A percentile compares a stretch with the other conserved stretches of the same genome.
Conservation (phyloP, 371 early-diverging fungal species). For the Polyrhizophydium stewartii region DNA sequence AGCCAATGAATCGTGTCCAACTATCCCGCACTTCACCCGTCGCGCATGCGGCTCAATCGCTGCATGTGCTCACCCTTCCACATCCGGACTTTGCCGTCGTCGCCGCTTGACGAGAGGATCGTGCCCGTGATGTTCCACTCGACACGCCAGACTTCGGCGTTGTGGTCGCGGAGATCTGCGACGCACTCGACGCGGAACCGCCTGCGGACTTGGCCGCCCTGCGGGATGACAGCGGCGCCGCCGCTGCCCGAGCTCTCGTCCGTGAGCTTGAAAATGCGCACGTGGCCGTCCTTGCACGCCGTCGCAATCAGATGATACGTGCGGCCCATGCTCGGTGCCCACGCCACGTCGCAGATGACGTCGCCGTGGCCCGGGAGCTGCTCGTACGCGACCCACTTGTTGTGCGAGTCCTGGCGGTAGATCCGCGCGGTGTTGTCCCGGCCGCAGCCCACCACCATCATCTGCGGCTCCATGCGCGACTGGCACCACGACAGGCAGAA, state of each 20-base stretch:
- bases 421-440: constrained; percentile 17
- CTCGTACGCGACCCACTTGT: constrained; percentile 65
- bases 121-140: constrained; percentile 95
- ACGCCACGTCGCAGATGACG: constrained; percentile 74
- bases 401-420: constrained; percentile 28
- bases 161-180: constrained; percentile 65
- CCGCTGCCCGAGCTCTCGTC: constrained; percentile 30
- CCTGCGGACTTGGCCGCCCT: background rate
- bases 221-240: no score
- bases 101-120: constrained; percentile 80
- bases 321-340: constrained; percentile 83
- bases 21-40: no score
- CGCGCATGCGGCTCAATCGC: no score
- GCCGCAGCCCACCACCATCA: constrained; percentile 87
- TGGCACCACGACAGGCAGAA: constrained; percentile 89
- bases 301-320: constrained; percentile 90
- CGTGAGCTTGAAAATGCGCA: constrained; percentile 79
- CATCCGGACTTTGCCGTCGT: constrained; percentile 85
- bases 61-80: constrained; percentile 73
- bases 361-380: constrained; percentile 63
- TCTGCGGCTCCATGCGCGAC: constrained; percentile 66
- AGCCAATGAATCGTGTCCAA: no score
- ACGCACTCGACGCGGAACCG: constrained; percentile 53
- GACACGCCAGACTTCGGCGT: constrained; percentile 81
- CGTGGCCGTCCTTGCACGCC: constrained; percentile 77